These are phyloP conservation scores for Lactarius evosmus DNA, from an alignment of 768 basidiomycete species.

Conservation along the genomic window DNA sequence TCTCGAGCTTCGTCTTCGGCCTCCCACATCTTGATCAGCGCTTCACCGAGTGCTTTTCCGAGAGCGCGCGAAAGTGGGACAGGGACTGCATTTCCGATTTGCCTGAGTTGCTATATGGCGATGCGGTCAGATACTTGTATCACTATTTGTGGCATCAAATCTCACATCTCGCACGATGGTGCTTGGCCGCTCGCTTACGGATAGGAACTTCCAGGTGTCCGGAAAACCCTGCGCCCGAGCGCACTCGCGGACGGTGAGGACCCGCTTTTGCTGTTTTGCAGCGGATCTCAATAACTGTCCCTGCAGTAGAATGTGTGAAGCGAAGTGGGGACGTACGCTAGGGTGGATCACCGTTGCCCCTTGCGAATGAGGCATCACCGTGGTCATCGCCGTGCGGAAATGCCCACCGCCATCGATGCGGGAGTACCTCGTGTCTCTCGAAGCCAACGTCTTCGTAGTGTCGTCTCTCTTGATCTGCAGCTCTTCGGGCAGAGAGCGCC, in stretches of 20 bases:
- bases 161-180: conserved; percentile 52
- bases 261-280: conserved; percentile 59
- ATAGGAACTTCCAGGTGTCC: conserved; percentile 62
- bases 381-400: conserved; percentile 67
- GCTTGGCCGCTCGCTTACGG: conserved; percentile 38
- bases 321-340: conserved; percentile 34
- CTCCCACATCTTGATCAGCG: conserved; percentile 39
- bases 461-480: neutral
- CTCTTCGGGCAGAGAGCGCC: conserved; percentile 7
- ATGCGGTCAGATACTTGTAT: neutral
- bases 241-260: conserved; percentile 37
- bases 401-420: conserved; percentile 50
- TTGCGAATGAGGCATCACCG: conserved; percentile 49
- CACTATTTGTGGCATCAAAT: conserved; percentile 19
- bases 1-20: conserved; percentile 17
- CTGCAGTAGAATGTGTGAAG: neutral
- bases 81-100: conserved; percentile 81
- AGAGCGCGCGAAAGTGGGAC: conserved; percentile 65
- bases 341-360: conserved; percentile 46
- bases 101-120: conserved; percentile 57
- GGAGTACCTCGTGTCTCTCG: conserved; percentile 41
- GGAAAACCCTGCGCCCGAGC: conserved; percentile 80
- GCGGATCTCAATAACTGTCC: neutral
- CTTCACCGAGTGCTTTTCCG: conserved; percentile 46
- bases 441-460: too few species aligned